Evolutionary conservation across 495 filamentous ascomycete species (phyloP), one percentile per base, ranked within the genome.

Genomic region (Choiromyces venosus): DNA sequence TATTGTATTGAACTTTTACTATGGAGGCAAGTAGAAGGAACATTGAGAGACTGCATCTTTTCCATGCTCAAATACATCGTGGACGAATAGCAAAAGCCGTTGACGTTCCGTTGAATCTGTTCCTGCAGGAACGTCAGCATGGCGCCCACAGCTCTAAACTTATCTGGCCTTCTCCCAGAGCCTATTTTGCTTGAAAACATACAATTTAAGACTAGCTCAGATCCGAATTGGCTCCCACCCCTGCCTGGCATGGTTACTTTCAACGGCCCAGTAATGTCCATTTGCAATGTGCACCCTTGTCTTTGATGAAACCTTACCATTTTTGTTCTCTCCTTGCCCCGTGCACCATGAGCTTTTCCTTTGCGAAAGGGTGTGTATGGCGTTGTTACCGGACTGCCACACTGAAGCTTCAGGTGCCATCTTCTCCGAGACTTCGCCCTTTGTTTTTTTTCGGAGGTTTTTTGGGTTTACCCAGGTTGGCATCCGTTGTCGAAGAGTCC

Each of bases 141-240:
- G 52, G 75, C 64, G 69, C 52, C 69, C 66, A 52, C 74, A 76
- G 65, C 68, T 76, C 74, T 52, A 65, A 65, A 71, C 73, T 38
- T 64, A 68, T 75, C 67, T 33, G 72, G 67, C 42, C 0, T n/a
- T 29, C n/a, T 25, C n/a, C n/a, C 29, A 10, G n/a, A 3, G 8
- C 46, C n/a, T 29, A 29, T 25, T 29, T 29, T 5, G 46, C 46
- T 56, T 14, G n/a, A 25, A 10, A 56, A 12, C n/a, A 29, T 29
- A 14, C n/a, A 56, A 56, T 29, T 9, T 21, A 29, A 29, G 46
- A 56, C 46, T 29, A 56, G n/a, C 46, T 29, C 46, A 29, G 8
- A 12, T n/a, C n/a, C 44, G 44, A n/a, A n/a, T 46, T n/a, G 44
- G 44, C 19, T n/a, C 19, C 19, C 21, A 4, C 19, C 44, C 46